Evolutionary conservation across 148 eudicot species (phyloP), one percentile per base, ranked within the genome.

Genomic region (Fagopyrum esculentum): DNA sequence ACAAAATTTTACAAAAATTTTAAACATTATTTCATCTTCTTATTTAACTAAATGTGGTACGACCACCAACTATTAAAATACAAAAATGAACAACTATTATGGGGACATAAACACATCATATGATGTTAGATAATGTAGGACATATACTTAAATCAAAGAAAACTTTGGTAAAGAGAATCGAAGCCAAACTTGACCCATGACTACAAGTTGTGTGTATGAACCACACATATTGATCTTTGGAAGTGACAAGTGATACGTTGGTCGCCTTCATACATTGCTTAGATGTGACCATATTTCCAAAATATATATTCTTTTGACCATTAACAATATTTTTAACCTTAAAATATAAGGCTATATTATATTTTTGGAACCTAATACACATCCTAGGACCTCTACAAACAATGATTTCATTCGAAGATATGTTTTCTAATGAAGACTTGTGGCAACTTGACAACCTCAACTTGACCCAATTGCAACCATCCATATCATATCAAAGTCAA

Each of bases 401-500:
- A 11, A 26, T 22, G 64, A 7, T 35, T 19, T 16, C 64, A 59
- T 59, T 59, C 64, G 26, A 59, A 59, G 64, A 59, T 59, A 59
- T 59, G 64, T 61, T 61, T 61, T 61, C 43, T 13, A 61, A 26
- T 26, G 43, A n/a, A 61, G 68, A 29, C 22, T 9, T 61, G 16
- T 29, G 15, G 68, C 68, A 26, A 61, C 63, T 52, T 57, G 29
- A 57, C 10, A 57, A 19, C 30, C 63, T 1, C 29, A 57, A 57
- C 68, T 61, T 61, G 43, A 8, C 15, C 68, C 68, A 61, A 26
- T 61, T 61, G 43, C 68, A 57, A 19, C 64, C 2, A 3, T 6
- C 64, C 64, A 17, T 57, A 57, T 26, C 68, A 61, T 29, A 29
- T 61, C 43, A 59, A 59, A 59, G 64, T 59, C 64, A 22, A 59